Evolutionary conservation across 257 asterid species (phyloP), one percentile per base, ranked within the genome.

Genomic region (Lithospermum erythrorhizon): DNA sequence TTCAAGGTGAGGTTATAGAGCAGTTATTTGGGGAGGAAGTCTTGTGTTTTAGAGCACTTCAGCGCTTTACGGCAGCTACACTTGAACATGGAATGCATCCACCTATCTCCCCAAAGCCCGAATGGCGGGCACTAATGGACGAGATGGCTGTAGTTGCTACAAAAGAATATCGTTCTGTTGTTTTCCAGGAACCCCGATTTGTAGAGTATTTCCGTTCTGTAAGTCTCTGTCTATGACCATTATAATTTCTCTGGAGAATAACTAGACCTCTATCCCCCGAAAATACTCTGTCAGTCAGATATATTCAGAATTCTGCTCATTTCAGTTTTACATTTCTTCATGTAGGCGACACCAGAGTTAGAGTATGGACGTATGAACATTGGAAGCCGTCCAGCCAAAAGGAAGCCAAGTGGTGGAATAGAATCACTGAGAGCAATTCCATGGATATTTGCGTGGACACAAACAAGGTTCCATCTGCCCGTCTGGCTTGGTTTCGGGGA

Each of bases 381-480:
- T 54, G 97, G 97, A 41, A 89, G 97, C 68, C 96, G 95, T 70
- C 97, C 96, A 2, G 70, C 97, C 1, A 89, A 89, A 67, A 72
- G 97, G 73, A 89, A 89, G 66, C 94, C 96, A 3, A 89, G 96
- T 57, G 97, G 97, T 37, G 97, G 96, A 55, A 89, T 89, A 69
- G 97, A 89, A 76, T 84, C 97, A 10, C 90, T 89, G 20, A 71
- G 97, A 64, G 97, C 96, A 54, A 89, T 89, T 71, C 97, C 97
- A 17, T 89, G 96, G 97, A 89, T 89, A 75, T 89, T 89, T 62
- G 97, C 97, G n/a, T 89, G 97, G 97, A 89, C 97, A 2, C 97
- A 89, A 66, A 89, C 97, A 5, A 82, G 97, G 56, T 90, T 90
- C 60, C 97, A 90, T 75, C 96, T 90, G 22, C 97, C 97, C 0